A percentile compares a stretch with the other conserved stretches of the same genome.
Evolutionary conservation across 805 yeast genomes (phyloP).

Genomic region (Starmera dryadoides): DNA sequence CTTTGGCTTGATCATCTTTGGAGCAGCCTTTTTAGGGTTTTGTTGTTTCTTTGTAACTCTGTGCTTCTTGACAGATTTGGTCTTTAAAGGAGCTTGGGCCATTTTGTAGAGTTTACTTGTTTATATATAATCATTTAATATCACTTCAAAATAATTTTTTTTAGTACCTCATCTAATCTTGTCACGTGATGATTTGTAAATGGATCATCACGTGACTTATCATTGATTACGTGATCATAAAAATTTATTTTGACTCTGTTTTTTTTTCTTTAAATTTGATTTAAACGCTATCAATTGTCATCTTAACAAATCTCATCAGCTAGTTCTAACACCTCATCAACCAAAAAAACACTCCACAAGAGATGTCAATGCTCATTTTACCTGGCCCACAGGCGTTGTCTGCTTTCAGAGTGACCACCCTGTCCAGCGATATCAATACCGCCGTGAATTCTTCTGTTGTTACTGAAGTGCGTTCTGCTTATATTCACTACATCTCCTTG

Average conservation of each 20-base stretch:
- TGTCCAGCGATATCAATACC: constrained; percentile 66
- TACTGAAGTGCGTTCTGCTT: constrained; percentile 63
- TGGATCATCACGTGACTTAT: too few species aligned
- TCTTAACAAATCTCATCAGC: too few species aligned
- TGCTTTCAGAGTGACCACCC: constrained; percentile 69
- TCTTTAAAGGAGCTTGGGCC: constrained; percentile 72
- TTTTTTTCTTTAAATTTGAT: too few species aligned
- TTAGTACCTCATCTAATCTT: too few species aligned
- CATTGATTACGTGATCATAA: too few species aligned
- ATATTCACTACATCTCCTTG: constrained; percentile 73
- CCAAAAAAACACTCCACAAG: too few species aligned
- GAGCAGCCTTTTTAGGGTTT: constrained; percentile 67
- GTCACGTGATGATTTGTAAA: too few species aligned
- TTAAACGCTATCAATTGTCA: too few species aligned
- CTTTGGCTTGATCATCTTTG: constrained; percentile 61
- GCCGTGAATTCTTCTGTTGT: constrained; percentile 60
- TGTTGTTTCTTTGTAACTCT: constrained; percentile 53
- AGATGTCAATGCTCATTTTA: constrained; percentile 42
- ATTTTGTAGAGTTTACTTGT: constrained; percentile 22
- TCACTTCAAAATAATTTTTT: too few species aligned
- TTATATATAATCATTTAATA: too few species aligned
- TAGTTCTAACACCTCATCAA: too few species aligned
- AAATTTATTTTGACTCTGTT: too few species aligned
- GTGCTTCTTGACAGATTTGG: constrained; percentile 34
- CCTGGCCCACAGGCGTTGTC: constrained; percentile 93